phyloP scores from a whole-genome alignment of 129 eudicot genomes.

The Centella asiatica region DNA sequence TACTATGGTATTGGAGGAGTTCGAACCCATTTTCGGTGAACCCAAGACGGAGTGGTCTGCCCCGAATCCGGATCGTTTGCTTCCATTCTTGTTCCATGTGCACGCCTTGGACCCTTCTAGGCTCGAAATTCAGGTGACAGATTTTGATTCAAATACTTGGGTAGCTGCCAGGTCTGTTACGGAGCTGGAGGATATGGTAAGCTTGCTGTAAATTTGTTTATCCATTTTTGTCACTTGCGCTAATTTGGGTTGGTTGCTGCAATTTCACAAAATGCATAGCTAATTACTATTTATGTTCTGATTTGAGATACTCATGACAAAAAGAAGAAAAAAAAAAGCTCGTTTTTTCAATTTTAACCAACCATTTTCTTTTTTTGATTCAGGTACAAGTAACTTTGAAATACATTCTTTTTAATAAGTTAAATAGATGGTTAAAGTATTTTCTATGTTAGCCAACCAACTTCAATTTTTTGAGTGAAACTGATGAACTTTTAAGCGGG shows the following conservation, averaged over 20 bases:
- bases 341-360: no score
- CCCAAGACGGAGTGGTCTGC: slow-evolving; percentile 35
- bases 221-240: background rate
- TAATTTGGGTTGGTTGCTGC: background rate
- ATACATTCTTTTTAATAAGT: no score
- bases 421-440: no score
- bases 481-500: no score
- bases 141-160: slow-evolving; percentile 45
- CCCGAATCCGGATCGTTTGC: slow-evolving; percentile 11
- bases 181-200: slow-evolving; percentile 70
- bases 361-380: no score
- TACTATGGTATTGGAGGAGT: slow-evolving; percentile 35
- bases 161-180: slow-evolving; percentile 33
- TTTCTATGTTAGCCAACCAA: no score
- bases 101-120: slow-evolving; percentile 25
- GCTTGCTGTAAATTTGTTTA: background rate
- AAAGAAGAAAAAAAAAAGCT: no score
- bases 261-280: background rate
- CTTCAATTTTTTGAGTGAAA: no score
- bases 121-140: slow-evolving; percentile 42
- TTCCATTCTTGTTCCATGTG: slow-evolving; percentile 37
- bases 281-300: background rate
- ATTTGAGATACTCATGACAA: no score
- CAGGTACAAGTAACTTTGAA: no score
- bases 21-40: slow-evolving; percentile 49